phyloP scores from a whole-genome alignment of 352 stramenopile genomes.

The Paralagenidium karlingii region DNA sequence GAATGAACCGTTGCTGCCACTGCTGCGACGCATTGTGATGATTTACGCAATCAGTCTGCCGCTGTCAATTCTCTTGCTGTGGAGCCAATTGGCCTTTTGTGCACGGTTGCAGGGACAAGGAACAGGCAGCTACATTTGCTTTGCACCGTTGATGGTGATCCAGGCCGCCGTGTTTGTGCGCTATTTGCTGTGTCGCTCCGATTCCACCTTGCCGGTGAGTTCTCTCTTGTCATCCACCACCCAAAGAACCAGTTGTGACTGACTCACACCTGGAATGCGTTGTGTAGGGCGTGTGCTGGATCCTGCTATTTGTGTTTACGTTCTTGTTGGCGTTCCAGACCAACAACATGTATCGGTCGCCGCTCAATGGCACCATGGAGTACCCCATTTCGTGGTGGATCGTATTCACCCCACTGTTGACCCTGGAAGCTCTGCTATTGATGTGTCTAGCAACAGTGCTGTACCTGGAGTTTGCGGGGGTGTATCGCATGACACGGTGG shows the following conservation, averaged over 20 bases:
- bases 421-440: constrained; percentile 47
- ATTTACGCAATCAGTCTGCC: constrained; percentile 66
- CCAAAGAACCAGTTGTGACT: not conserved
- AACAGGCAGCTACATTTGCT: constrained; percentile 68
- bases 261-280: no score
- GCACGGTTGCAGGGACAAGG: constrained; percentile 33
- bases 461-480: constrained; percentile 63
- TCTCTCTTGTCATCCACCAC: not conserved
- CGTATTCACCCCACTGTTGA: constrained; percentile 51
- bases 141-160: constrained; percentile 66
- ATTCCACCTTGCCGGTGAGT: constrained; percentile 60
- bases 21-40: constrained; percentile 59
- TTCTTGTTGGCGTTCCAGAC: constrained; percentile 67
- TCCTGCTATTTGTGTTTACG: constrained; percentile 69
- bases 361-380: constrained; percentile 1
- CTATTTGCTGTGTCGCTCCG: constrained; percentile 67
- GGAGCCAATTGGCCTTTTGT: constrained; percentile 75
- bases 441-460: constrained; percentile 41
- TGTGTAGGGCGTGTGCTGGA: constrained; percentile 57
- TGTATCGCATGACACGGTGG: constrained; percentile 64
- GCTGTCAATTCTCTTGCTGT: constrained; percentile 55
- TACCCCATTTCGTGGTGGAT: constrained; percentile 62
- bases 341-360: constrained; percentile 17
- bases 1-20: constrained; percentile 65
- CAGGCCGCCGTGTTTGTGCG: constrained; percentile 68